These are phyloP conservation scores for Moringa oleifera DNA, from an alignment of 345 rosid genomes.

Conservation along the genomic window DNA sequence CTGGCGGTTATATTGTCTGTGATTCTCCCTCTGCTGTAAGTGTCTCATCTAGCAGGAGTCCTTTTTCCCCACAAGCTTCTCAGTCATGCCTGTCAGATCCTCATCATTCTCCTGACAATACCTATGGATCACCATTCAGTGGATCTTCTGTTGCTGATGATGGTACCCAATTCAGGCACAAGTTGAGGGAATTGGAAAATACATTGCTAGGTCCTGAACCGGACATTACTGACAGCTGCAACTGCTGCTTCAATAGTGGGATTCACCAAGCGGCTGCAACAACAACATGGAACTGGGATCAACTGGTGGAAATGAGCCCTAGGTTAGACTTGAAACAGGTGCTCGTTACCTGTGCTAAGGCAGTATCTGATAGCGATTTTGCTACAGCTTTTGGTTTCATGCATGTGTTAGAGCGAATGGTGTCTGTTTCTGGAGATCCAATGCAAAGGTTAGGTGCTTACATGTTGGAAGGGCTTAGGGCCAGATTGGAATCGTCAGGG, in stretches of 20 bases:
- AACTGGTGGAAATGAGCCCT: slow-evolving; percentile 63
- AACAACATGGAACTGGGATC: slow-evolving; percentile 43
- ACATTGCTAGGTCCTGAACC: slow-evolving; percentile 64
- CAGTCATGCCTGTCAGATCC: slow-evolving; percentile 69
- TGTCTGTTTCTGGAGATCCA: slow-evolving; percentile 83
- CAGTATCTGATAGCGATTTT: slow-evolving; percentile 42
- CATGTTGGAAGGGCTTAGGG: slow-evolving; percentile 90
- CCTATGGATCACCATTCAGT: slow-evolving; percentile 70
- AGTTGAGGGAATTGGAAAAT: slow-evolving; percentile 64
- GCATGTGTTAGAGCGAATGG: slow-evolving; percentile 73
- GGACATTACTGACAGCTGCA: slow-evolving; percentile 29
- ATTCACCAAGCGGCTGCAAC: slow-evolving; percentile 29
- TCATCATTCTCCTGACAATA: slow-evolving; percentile 60
- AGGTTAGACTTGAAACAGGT: slow-evolving; percentile 51
- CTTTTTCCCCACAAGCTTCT: slow-evolving; percentile 84
- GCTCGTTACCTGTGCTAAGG: slow-evolving; percentile 62
- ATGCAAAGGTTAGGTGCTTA: slow-evolving; percentile 80
- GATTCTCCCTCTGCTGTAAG: slow-evolving; percentile 69
- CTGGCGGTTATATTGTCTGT: slow-evolving; percentile 29
- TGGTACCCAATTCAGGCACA: slow-evolving; percentile 44
- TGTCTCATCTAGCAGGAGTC: slow-evolving; percentile 55
- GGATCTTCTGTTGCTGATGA: slow-evolving; percentile 59
- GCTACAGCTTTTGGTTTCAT: slow-evolving; percentile 50
- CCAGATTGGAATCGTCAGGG: slow-evolving; percentile 83
- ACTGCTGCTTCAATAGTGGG: slow-evolving; percentile 42